A percentile compares a stretch with the other conserved stretches of the same genome.
phyloP scores from a whole-genome alignment of 805 yeast species.

The Limtongozyma cylindracea region DNA sequence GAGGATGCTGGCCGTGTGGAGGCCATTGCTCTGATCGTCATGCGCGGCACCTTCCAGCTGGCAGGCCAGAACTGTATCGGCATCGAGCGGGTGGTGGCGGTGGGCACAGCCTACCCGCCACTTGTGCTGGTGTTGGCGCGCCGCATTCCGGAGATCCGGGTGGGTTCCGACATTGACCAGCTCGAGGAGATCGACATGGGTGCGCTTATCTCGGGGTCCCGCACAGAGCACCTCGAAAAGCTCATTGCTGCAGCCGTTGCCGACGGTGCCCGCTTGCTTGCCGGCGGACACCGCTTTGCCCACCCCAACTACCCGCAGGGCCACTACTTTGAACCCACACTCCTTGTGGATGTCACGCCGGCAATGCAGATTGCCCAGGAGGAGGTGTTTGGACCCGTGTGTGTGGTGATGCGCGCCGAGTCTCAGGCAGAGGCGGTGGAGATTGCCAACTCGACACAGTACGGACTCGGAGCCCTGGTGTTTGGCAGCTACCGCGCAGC shows the following conservation, averaged over 20 bases:
- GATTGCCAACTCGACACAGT: conserved; percentile 64
- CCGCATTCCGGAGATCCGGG: conserved; percentile 34
- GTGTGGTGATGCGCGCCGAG: conserved; percentile 54
- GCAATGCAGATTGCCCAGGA: conserved; percentile 57
- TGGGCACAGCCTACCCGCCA: conserved; percentile 38
- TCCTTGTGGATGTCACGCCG: conserved; percentile 58
- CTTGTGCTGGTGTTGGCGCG: conserved; percentile 28
- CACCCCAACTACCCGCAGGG: conserved; percentile 96
- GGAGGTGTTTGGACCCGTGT: conserved; percentile 88
- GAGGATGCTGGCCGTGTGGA: conserved; percentile 43
- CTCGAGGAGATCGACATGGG: conserved; percentile 87
- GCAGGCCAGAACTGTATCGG: conserved; percentile 98
- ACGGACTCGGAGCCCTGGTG: conserved; percentile 81
- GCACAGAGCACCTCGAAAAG: conserved; percentile 42
- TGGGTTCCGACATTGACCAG: conserved; percentile 87
- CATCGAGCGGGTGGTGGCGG: conserved; percentile 76
- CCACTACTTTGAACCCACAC: conserved; percentile 78
- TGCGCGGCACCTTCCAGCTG: conserved; percentile 93
- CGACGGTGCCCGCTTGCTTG: conserved; percentile 56
- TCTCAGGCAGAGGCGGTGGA: conserved; percentile 40
- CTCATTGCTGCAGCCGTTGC: conserved; percentile 50
- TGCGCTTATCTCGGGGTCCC: conserved; percentile 64
- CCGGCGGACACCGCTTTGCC: conserved; percentile 57
- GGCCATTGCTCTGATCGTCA: conserved; percentile 41
- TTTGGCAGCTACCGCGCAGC: conserved; percentile 44